Conservation (phyloP, 2,329 filamentous ascomycete species). For the Metarhizium anisopliae region DNA sequence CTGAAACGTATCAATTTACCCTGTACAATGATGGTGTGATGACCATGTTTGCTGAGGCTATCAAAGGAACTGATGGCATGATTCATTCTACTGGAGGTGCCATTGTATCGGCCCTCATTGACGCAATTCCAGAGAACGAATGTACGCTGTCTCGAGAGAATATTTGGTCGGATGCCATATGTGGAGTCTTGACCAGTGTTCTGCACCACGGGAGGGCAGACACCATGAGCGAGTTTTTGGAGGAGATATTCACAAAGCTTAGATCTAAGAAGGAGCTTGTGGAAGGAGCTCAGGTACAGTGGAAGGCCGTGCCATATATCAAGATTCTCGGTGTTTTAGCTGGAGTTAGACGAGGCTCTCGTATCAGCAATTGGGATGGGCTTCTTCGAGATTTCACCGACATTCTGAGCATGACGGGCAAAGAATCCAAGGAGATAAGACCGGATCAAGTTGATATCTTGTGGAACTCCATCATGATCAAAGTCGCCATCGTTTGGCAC, state of each 20-base stretch:
- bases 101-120: constrained; percentile 43
- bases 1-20: constrained; percentile 47
- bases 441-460: constrained; percentile 30
- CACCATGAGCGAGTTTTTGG: constrained; percentile 61
- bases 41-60: constrained; percentile 82
- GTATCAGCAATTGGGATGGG: constrained; percentile 63
- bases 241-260: constrained; percentile 48
- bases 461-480: constrained; percentile 52
- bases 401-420: constrained; percentile 40
- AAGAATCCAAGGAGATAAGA: constrained; percentile 24
- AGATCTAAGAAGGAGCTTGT: constrained; percentile 26
- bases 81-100: constrained; percentile 51
- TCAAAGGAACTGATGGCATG: constrained; percentile 51
- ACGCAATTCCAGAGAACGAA: constrained; percentile 40
- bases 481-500: constrained; percentile 59
- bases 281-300: constrained; percentile 10
- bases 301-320: constrained; percentile 39
- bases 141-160: constrained; percentile 35
- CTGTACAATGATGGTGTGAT: constrained; percentile 83
- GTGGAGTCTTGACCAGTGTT: constrained; percentile 69
- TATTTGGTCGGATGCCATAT: constrained; percentile 56
- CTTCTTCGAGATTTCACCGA: constrained; percentile 49
- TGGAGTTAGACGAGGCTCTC: constrained; percentile 73
- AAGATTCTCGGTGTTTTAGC: constrained; percentile 58
- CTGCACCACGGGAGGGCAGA: constrained; percentile 73